Conservation (phyloP, 208 protist genomes). For the Zelonia costaricensis region DNA sequence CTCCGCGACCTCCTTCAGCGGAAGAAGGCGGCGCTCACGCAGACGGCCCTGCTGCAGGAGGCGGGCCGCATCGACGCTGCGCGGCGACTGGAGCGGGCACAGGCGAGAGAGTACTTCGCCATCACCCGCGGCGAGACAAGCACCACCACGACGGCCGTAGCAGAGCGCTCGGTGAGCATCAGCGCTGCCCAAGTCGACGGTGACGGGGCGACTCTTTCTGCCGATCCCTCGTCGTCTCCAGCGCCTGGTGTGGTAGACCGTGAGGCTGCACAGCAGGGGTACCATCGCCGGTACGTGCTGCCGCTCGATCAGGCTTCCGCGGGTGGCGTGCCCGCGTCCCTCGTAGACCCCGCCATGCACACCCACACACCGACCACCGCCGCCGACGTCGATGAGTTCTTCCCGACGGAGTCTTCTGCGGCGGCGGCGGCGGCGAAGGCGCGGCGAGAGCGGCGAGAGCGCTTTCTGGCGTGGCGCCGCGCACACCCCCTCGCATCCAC, state of each 20-base stretch:
- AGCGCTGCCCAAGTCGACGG: no score
- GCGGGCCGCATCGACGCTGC: constrained; percentile 47
- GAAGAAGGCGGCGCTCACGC: constrained; percentile 49
- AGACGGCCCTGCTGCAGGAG: constrained; percentile 57
- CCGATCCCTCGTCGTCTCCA: no score
- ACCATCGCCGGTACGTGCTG: constrained; percentile 9
- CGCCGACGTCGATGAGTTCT: not conserved
- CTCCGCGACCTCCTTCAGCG: constrained; percentile 69
- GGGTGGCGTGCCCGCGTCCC: not conserved
- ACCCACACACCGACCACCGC: no score
- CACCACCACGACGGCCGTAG: not conserved
- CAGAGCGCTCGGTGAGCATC: no score
- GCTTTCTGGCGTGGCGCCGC: constrained; percentile 66
- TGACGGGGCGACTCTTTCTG: no score
- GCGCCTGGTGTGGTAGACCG: no score
- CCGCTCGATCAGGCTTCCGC: not conserved
- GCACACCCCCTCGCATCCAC: constrained; percentile 22
- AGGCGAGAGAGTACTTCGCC: constrained; percentile 46
- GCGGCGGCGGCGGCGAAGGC: constrained; percentile 14
- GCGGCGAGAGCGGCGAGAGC: constrained; percentile 33
- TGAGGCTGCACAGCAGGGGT: not conserved
- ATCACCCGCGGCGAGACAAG: constrained; percentile 1
- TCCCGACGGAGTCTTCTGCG: not conserved
- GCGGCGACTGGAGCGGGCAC: constrained; percentile 39
- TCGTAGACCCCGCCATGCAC: no score